Evolutionary conservation across 2,329 filamentous ascomycete species (phyloP).

Genomic region (Cucurbitaria berberidis): DNA sequence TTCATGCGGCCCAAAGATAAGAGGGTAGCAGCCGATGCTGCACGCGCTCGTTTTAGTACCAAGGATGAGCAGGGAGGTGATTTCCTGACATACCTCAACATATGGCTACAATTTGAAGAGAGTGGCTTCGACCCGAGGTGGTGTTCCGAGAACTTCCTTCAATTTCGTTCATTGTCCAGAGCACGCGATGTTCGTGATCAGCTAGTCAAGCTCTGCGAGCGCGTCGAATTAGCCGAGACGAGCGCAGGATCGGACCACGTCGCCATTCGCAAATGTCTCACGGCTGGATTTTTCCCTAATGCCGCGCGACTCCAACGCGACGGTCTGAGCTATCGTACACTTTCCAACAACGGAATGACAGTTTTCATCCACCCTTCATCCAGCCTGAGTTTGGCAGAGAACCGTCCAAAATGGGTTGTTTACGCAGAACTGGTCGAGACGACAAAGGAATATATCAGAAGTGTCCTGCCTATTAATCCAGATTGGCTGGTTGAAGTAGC

Average conservation of each 20-base stretch:
- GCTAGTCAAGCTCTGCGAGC: constrained; percentile 87
- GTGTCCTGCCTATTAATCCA: constrained; percentile 80
- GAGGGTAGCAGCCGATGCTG: constrained; percentile 93
- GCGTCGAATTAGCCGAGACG: constrained; percentile 78
- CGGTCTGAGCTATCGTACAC: constrained; percentile 86
- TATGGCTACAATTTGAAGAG: constrained; percentile 96
- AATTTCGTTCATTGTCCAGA: constrained; percentile 85
- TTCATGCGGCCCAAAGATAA: constrained; percentile 98
- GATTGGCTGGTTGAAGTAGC: constrained; percentile 89
- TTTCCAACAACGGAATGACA: constrained; percentile 81
- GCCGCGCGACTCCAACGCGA: constrained; percentile 82
- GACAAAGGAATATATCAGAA: constrained; percentile 91
- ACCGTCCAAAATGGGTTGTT: constrained; percentile 83
- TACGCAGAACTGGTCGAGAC: constrained; percentile 58
- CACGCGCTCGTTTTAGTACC: constrained; percentile 84
- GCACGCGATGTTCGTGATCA: constrained; percentile 93
- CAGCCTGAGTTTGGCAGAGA: constrained; percentile 60
- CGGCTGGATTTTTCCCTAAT: constrained; percentile 93
- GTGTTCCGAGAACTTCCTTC: constrained; percentile 91
- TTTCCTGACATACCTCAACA: constrained; percentile 84
- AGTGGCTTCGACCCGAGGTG: constrained; percentile 87
- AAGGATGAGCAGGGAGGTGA: constrained; percentile 80
- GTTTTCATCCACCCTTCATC: constrained; percentile 92
- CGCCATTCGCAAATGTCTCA: constrained; percentile 86
- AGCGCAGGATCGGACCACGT: constrained; percentile 75